These are phyloP conservation scores for Apium graveolens DNA, from an alignment of 129 eudicot genomes.

Conservation along the genomic window DNA sequence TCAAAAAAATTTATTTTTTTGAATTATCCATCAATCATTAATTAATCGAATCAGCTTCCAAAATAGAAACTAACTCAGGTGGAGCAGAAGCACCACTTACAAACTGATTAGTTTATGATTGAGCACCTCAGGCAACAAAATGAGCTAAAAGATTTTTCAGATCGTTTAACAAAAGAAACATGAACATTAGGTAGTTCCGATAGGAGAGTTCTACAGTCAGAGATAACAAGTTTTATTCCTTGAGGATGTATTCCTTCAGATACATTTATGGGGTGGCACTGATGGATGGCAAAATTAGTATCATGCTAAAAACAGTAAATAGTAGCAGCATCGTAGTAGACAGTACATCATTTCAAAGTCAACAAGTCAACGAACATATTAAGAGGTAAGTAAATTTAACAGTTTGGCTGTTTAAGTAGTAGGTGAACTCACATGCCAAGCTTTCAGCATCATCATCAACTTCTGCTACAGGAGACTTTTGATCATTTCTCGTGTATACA, in stretches of 20 bases:
- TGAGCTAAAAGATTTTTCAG: not conserved
- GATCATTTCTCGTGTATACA: constrained; percentile 63
- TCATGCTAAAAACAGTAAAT: not conserved
- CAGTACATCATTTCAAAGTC: not conserved
- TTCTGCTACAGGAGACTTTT: constrained; percentile 60
- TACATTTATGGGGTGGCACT: not conserved
- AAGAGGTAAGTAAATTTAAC: not conserved
- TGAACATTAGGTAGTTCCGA: not conserved
- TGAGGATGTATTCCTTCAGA: constrained; percentile 1
- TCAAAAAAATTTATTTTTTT: not conserved
- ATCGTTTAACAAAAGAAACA: not conserved
- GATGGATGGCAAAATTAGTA: not conserved
- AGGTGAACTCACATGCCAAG: constrained; percentile 64
- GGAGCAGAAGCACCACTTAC: not conserved
- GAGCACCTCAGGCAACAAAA: not conserved
- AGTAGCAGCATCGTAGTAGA: not conserved
- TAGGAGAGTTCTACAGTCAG: not conserved
- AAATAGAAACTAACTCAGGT: not conserved
- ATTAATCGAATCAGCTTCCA: not conserved
- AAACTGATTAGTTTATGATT: not conserved
- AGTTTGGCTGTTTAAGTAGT: not conserved
- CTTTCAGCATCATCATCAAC: constrained; percentile 95
- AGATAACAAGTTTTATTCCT: not conserved
- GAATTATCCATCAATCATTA: not conserved
- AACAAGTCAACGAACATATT: not conserved